These are phyloP conservation scores for Boehmeria nivea DNA, from an alignment of 306 rosid genomes.

Conservation along the genomic window DNA sequence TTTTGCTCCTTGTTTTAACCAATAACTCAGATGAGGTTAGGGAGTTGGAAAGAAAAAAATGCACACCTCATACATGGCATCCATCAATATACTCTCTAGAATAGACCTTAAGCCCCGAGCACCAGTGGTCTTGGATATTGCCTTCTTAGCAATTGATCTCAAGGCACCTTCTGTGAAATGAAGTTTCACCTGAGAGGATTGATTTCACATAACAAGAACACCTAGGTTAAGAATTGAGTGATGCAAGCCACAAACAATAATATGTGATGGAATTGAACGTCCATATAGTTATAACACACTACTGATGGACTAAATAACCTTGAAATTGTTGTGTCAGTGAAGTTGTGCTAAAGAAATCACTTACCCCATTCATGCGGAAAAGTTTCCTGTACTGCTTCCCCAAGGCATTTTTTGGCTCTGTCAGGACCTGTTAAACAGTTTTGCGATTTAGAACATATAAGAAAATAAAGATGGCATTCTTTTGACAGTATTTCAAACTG, in stretches of 20 bases:
- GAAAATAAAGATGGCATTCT: not conserved
- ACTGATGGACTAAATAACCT: not conserved
- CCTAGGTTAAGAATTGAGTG: slow-evolving; percentile 4
- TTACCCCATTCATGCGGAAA: slow-evolving; percentile 92
- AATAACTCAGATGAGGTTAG: slow-evolving; percentile 1
- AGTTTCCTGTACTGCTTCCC: slow-evolving; percentile 96
- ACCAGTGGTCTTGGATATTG: slow-evolving; percentile 81
- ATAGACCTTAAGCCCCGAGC: slow-evolving; percentile 85
- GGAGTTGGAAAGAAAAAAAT: slow-evolving; percentile 10
- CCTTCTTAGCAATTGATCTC: slow-evolving; percentile 68
- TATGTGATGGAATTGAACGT: too few relatives aligned
- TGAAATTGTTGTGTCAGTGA: not conserved
- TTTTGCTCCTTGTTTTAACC: too few relatives aligned
- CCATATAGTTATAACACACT: not conserved
- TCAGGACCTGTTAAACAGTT: slow-evolving; percentile 57
- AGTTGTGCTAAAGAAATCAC: slow-evolving; percentile 15
- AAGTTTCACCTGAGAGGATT: slow-evolving; percentile 65
- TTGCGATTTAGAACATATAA: not conserved
- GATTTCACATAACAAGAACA: slow-evolving; percentile 1
- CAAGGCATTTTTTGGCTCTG: slow-evolving; percentile 90
- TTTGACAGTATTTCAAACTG: slow-evolving; percentile 4
- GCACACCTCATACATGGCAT: slow-evolving; percentile 92
- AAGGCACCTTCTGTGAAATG: slow-evolving; percentile 63
- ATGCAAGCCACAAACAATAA: not conserved
- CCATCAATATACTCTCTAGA: slow-evolving; percentile 80